These are phyloP conservation scores for Ophiocordyceps sinensis DNA, from an alignment of 2,329 filamentous ascomycete genomes.

Conservation along the genomic window DNA sequence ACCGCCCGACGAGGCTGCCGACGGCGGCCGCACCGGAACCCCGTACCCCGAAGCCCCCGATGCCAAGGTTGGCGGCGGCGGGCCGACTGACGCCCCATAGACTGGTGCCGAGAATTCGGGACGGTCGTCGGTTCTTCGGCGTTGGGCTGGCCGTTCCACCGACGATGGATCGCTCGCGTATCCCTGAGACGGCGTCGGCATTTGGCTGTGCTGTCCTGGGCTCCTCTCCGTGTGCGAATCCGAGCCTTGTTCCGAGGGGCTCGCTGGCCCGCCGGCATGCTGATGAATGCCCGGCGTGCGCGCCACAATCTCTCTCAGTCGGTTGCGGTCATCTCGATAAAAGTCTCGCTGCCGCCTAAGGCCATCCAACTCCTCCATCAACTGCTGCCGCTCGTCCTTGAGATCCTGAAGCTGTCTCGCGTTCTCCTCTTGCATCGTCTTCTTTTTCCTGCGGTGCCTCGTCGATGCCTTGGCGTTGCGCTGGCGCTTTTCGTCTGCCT, in stretches of 20 bases:
- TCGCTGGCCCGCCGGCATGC: slow-evolving; percentile 36
- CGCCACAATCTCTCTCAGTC: slow-evolving; percentile 51
- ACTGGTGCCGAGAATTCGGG: slow-evolving; percentile 25
- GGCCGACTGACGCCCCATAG: slow-evolving; percentile 21
- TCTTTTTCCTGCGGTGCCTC: slow-evolving; percentile 65
- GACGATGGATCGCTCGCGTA: slow-evolving; percentile 27
- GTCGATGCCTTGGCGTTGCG: slow-evolving; percentile 78
- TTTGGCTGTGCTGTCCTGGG: slow-evolving; percentile 14
- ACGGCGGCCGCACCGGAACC: slow-evolving; percentile 20
- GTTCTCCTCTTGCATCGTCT: slow-evolving; percentile 67
- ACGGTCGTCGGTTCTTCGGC: slow-evolving; percentile 32
- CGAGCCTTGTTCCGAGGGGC: slow-evolving; percentile 26
- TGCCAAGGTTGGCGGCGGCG: slow-evolving; percentile 23
- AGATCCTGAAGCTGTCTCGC: slow-evolving; percentile 54
- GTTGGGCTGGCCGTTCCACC: slow-evolving; percentile 29
- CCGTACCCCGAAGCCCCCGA: slow-evolving; percentile 21
- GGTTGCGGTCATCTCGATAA: slow-evolving; percentile 59
- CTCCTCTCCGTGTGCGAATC: slow-evolving; percentile 23
- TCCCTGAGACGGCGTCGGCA: slow-evolving; percentile 13
- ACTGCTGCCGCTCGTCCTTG: slow-evolving; percentile 52
- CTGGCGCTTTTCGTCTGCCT: slow-evolving; percentile 73
- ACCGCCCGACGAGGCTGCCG: slow-evolving; percentile 20
- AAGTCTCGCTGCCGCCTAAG: slow-evolving; percentile 52
- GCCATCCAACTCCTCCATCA: slow-evolving; percentile 38
- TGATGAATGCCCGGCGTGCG: slow-evolving; percentile 43